These are phyloP conservation scores for Daldinia bambusicola DNA, from an alignment of 495 filamentous ascomycete species.

Conservation along the genomic window DNA sequence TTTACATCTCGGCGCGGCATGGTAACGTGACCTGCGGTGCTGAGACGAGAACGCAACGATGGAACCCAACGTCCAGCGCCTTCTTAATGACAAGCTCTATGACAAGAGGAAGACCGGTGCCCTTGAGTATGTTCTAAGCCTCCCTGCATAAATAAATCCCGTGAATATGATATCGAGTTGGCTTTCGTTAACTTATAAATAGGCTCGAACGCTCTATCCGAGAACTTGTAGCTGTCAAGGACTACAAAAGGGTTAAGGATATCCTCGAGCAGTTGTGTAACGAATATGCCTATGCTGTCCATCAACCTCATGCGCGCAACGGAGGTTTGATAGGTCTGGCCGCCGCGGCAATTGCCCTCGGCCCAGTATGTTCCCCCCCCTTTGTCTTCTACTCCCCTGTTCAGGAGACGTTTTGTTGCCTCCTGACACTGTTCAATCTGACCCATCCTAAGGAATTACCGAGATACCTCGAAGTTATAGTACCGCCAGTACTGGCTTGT, in stretches of 20 bases:
- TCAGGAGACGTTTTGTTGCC: neutral
- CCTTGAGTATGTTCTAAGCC: constrained; percentile 77
- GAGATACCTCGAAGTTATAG: constrained; percentile 88
- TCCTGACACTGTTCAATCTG: constrained; percentile 15
- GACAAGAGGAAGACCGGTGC: constrained; percentile 97
- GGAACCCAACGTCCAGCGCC: constrained; percentile 88
- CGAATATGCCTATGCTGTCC: constrained; percentile 96
- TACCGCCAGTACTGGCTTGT: constrained; percentile 97
- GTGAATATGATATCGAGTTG: neutral
- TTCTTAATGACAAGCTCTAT: constrained; percentile 97
- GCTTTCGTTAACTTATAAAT: constrained; percentile 52
- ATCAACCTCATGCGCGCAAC: constrained; percentile 96
- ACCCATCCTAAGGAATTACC: constrained; percentile 75
- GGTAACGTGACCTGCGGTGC: constrained; percentile 28
- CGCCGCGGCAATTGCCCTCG: constrained; percentile 94
- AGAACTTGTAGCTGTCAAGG: constrained; percentile 78
- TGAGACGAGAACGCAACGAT: constrained; percentile 59
- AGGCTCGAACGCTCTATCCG: constrained; percentile 93
- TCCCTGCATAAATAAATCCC: neutral
- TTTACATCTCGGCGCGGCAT: constrained; percentile 14
- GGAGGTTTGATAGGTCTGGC: constrained; percentile 96
- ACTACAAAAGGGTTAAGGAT: constrained; percentile 79
- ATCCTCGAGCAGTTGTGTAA: constrained; percentile 97
- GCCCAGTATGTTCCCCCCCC: constrained; percentile 69
- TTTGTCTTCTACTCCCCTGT: neutral